Conservation (phyloP, 2,329 filamentous ascomycete species). For the Colletotrichum orbiculare region DNA sequence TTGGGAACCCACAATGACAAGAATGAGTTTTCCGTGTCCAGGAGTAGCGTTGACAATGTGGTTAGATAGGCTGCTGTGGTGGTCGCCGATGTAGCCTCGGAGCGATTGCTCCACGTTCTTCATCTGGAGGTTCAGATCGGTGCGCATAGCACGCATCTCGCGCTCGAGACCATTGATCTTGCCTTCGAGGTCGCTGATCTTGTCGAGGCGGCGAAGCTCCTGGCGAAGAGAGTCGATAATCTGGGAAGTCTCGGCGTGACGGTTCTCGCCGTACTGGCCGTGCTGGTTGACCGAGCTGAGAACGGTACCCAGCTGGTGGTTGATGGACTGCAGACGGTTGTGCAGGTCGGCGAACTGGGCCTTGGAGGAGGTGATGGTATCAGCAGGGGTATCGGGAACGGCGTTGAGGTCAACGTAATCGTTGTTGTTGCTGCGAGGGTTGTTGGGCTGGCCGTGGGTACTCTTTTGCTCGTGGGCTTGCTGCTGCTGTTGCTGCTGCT, state of each 20-base stretch:
- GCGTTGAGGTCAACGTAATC: conserved; percentile 51
- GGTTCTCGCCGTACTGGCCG: conserved; percentile 63
- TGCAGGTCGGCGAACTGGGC: conserved; percentile 86
- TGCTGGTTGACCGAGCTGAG: conserved; percentile 66
- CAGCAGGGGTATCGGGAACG: conserved; percentile 60
- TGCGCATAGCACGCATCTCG: conserved; percentile 68
- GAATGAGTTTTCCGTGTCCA: conserved; percentile 67
- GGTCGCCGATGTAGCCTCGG: conserved; percentile 62
- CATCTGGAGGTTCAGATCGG: conserved; percentile 62
- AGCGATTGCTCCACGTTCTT: conserved; percentile 63
- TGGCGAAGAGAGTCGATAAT: conserved; percentile 59
- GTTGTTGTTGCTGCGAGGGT: conserved; percentile 40
- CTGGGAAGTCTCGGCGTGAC: conserved; percentile 64
- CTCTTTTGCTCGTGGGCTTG: conserved; percentile 44
- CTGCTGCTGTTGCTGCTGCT: conserved; percentile 48
- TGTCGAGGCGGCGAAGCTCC: conserved; percentile 57
- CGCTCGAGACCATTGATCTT: conserved; percentile 65
- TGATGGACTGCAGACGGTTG: conserved; percentile 80
- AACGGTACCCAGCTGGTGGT: conserved; percentile 74
- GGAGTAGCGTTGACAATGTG: conserved; percentile 60
- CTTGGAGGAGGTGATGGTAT: conserved; percentile 60
- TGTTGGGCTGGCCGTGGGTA: conserved; percentile 41
- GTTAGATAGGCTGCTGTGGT: conserved; percentile 61
- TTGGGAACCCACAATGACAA: conserved; percentile 81
- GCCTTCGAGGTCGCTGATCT: conserved; percentile 54